Evolutionary conservation across 1,139 yeast species (phyloP).

Genomic region (Lodderomyces theae): DNA sequence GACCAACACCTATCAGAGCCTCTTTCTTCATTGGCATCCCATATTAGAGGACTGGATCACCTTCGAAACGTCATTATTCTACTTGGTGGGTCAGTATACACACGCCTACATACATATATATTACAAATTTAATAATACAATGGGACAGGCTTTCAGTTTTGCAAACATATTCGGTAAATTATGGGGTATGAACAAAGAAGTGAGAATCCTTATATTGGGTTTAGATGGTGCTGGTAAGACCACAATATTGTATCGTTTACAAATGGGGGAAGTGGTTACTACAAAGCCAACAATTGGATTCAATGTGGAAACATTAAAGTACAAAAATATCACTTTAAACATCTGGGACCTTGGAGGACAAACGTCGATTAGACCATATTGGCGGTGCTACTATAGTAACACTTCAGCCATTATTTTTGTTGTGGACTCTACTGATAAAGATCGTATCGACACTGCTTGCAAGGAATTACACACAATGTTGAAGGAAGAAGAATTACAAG

Average conservation of each 20-base stretch:
- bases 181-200: conserved; percentile 90
- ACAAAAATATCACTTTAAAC: conserved; percentile 86
- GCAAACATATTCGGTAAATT: conserved; percentile 73
- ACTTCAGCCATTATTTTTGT: conserved; percentile 96
- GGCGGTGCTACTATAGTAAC: conserved; percentile 96
- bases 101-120: too few relatives aligned
- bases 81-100: too few relatives aligned
- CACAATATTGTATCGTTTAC: conserved; percentile 86
- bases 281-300: conserved; percentile 97
- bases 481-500: conserved; percentile 86
- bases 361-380: conserved; percentile 93
- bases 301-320: conserved; percentile 90
- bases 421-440: conserved; percentile 95
- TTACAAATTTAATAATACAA: conserved; percentile 18
- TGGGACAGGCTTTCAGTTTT: conserved; percentile 84
- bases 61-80: too few relatives aligned
- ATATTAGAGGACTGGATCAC: too few relatives aligned
- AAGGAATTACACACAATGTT: conserved; percentile 91
- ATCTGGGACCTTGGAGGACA: conserved; percentile 96
- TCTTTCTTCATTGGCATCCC: background rate
- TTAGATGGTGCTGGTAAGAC: conserved; percentile 98
- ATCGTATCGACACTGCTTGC: conserved; percentile 82
- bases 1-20: too few relatives aligned
- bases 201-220: conserved; percentile 87
- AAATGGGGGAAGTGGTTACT: conserved; percentile 90